Base-by-base conservation (phyloP, 495 filamentous ascomycete genomes). In the Antarctomyces pellizariae region DNA sequence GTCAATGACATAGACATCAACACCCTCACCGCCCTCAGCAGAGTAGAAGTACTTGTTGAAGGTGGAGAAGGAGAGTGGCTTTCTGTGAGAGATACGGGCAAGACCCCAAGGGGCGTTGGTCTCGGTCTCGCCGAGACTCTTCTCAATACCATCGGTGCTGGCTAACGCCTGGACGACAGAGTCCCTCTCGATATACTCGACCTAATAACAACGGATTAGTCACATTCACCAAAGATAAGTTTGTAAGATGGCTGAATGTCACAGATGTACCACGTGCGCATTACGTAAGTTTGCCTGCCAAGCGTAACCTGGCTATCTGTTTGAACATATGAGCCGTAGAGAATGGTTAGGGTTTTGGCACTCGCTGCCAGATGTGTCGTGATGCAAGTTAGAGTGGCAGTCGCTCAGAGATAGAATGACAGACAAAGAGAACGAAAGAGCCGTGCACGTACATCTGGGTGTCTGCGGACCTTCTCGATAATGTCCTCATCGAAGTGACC, bases 31-130 rank as follows among this genome's bases (percentile, higher is more conserved):
- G 44, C 78, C 83, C 22, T 89, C 72, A 22, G 64, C 67, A 15
- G 83, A 65, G 46, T 84, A 95, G 8, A 93, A 62, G 54, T 95
- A 99, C 57, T 95, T 95, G 64, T 91, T 93, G 64, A 84, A 95
- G 48, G 67, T 79, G 35, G 74, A 72, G 49, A 93, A 93, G 43
- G 61, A 64, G 34, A 99, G 66, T 39, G 59, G 53, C 34, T 89
- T 62, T 29, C 90, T 75, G 56, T 95, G 84, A 12, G 89, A 99
- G 53, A 99, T 77, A 66, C 89, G 75, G 26, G 89, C 89, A 30
- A 99, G 57, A 54, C 89, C 89, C 89, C 89, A 99, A 9, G 89
- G 89, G 21, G 89, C 78, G 48, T 76, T 74, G 56, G 78, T 86
- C 66, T 99, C 80, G 18, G 56, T 53, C 47, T 63, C 57, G 37